Conservation (phyloP, 192 early-diverging fungal genomes). For the Coemansia aciculifera region DNA sequence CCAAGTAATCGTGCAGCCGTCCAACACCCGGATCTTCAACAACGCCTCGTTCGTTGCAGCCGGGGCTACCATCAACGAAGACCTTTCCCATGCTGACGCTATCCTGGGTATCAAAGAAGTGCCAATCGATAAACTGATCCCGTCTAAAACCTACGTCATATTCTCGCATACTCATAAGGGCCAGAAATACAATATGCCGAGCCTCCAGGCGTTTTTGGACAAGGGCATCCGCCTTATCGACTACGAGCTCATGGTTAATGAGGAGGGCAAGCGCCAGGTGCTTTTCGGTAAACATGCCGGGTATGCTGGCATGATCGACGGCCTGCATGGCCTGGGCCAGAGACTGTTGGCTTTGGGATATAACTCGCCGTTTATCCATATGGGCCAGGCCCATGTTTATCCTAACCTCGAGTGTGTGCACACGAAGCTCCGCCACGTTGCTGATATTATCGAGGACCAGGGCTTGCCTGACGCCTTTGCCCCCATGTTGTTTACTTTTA, state of each 20-base stretch:
- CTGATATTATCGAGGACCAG: slow-evolving; percentile 80
- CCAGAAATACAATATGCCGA: slow-evolving; percentile 89
- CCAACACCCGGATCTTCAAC: slow-evolving; percentile 86
- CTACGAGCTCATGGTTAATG: slow-evolving; percentile 92
- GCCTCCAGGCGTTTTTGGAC: slow-evolving; percentile 84
- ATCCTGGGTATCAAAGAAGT: slow-evolving; percentile 98
- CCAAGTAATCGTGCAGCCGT: slow-evolving; percentile 87
- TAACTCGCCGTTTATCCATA: slow-evolving; percentile 90
- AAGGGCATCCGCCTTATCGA: slow-evolving; percentile 92
- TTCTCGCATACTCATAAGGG: slow-evolving; percentile 99
- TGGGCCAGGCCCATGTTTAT: slow-evolving; percentile 75
- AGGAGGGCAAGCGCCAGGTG: slow-evolving; percentile 72
- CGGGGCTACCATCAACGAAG: slow-evolving; percentile 83
- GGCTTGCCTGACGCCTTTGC: slow-evolving; percentile 86
- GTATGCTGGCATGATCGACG: slow-evolving; percentile 93
- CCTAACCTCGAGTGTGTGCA: slow-evolving; percentile 64
- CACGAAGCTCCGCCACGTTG: slow-evolving; percentile 62
- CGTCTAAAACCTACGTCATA: slow-evolving; percentile 88
- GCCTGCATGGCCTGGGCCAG: slow-evolving; percentile 88
- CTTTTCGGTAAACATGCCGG: slow-evolving; percentile 93
- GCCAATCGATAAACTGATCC: slow-evolving; percentile 75
- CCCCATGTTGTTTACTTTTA: slow-evolving; percentile 89
- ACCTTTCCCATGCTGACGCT: slow-evolving; percentile 83
- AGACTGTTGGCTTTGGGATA: slow-evolving; percentile 87
- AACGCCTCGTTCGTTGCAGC: slow-evolving; percentile 82